Percentiles rank a stretch among this genome's conserved stretches.
These are phyloP conservation scores for Colletotrichum limetticola DNA, from an alignment of 2,329 filamentous ascomycete genomes.

Conservation along the genomic window DNA sequence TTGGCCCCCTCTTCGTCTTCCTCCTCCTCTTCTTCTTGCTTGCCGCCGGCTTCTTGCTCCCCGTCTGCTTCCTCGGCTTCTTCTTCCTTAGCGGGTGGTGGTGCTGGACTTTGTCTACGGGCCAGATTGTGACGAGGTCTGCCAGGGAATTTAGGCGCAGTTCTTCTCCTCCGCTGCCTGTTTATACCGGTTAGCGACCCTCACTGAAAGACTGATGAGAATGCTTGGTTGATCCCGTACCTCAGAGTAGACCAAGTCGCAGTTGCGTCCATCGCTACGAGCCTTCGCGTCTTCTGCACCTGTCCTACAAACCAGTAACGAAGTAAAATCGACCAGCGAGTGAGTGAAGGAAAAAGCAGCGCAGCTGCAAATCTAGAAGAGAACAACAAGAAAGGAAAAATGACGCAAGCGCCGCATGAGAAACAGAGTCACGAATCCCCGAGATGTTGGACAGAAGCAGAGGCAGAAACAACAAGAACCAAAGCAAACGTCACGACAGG, in stretches of 20 bases:
- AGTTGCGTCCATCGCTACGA: constrained; percentile 14
- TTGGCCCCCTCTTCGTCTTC: constrained; percentile 11
- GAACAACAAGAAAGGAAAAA: background rate
- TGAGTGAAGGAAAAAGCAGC: constrained; percentile 4
- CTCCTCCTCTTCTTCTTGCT: background rate
- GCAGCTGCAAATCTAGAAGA: constrained; percentile 19
- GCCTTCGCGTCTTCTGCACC: background rate
- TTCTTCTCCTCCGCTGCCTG: constrained; percentile 24
- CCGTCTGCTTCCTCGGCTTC: constrained; percentile 24
- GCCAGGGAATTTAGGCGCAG: constrained; percentile 16
- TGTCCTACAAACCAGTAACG: background rate
- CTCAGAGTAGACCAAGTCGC: constrained; percentile 21
- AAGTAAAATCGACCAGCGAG: constrained; percentile 6
- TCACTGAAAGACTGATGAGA: no score
- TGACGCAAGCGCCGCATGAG: constrained; percentile 16
- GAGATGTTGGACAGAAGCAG: background rate
- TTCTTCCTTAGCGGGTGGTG: background rate
- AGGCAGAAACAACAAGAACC: background rate
- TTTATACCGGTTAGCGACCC: background rate
- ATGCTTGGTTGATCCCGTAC: background rate
- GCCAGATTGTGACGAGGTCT: constrained; percentile 25
- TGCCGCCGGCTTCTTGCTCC: background rate
- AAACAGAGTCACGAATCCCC: constrained; percentile 3
- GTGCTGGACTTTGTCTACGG: background rate
- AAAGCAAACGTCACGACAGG: background rate